Conservation (phyloP, 345 rosid genomes). For the Boechera retrofracta region DNA sequence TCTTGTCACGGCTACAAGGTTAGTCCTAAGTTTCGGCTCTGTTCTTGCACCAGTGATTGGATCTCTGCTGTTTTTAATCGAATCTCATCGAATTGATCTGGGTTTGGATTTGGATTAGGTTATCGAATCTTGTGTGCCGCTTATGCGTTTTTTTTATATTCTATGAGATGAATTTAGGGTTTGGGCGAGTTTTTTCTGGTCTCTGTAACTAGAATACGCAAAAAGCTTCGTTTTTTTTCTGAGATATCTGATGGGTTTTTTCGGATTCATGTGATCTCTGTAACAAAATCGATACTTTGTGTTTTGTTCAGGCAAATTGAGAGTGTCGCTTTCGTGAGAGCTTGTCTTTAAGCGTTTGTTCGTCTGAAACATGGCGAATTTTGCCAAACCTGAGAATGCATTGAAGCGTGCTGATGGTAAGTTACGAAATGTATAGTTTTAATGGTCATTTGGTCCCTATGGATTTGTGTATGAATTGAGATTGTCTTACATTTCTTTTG, state of each 20-base stretch:
- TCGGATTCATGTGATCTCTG: not conserved
- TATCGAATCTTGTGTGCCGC: constrained; percentile 30
- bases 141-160: constrained; percentile 4
- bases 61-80: constrained; percentile 22
- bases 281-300: constrained; percentile 4
- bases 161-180: constrained; percentile 29
- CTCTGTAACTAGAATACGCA: not conserved
- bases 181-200: constrained; percentile 23
- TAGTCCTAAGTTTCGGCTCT: constrained; percentile 17
- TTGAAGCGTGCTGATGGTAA: constrained; percentile 94
- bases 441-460: not conserved
- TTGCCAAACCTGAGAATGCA: constrained; percentile 90
- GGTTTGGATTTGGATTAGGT: constrained; percentile 2
- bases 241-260: constrained; percentile 3
- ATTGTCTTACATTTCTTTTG: constrained; percentile 6
- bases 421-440: constrained; percentile 8
- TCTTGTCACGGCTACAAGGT: constrained; percentile 45
- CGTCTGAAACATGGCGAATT: constrained; percentile 63
- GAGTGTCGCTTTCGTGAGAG: constrained; percentile 17
- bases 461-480: constrained; percentile 14
- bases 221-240: not conserved
- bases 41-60: constrained; percentile 1
- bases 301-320: constrained; percentile 29
- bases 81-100: constrained; percentile 29
- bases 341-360: constrained; percentile 17